Percentiles rank a stretch among this genome's conserved stretches.
Evolutionary conservation across 2,329 filamentous ascomycete species (phyloP).

Genomic region (Nemania sp.): DNA sequence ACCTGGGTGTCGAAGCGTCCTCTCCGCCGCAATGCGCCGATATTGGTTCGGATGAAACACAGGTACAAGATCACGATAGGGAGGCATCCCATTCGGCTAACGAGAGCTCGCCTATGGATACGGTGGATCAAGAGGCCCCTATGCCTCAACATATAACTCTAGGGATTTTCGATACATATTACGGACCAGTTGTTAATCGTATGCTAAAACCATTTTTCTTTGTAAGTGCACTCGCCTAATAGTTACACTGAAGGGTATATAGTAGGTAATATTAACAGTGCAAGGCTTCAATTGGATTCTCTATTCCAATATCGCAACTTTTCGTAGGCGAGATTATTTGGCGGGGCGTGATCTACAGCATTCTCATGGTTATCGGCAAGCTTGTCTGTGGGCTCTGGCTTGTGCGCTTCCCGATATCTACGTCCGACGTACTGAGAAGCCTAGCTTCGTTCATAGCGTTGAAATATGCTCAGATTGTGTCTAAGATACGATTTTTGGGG

Average conservation of each 20-base stretch:
- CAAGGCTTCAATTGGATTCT: slow-evolving; percentile 76
- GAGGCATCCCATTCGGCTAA: not conserved
- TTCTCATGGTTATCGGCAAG: slow-evolving; percentile 76
- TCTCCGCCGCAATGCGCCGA: slow-evolving; percentile 6
- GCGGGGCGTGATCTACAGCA: slow-evolving; percentile 77
- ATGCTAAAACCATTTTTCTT: slow-evolving; percentile 81
- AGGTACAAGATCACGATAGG: not conserved
- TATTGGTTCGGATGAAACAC: not conserved
- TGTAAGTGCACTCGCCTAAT: slow-evolving; percentile 56
- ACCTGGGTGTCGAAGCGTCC: not conserved
- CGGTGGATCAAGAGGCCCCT: slow-evolving; percentile 20
- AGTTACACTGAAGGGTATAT: not conserved
- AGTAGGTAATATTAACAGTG: slow-evolving; percentile 9
- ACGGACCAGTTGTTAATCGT: slow-evolving; percentile 54
- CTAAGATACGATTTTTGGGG: slow-evolving; percentile 29
- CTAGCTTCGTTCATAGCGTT: slow-evolving; percentile 26
- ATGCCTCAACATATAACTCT: not conserved
- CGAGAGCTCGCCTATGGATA: not conserved
- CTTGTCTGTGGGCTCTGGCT: slow-evolving; percentile 71
- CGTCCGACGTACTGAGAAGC: slow-evolving; percentile 15
- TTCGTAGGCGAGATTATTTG: slow-evolving; percentile 74
- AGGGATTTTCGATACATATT: slow-evolving; percentile 57
- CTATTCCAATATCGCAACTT: slow-evolving; percentile 78
- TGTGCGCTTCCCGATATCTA: slow-evolving; percentile 52
- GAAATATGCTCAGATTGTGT: slow-evolving; percentile 33